Evolutionary conservation across 352 stramenopile genomes (phyloP).

Genomic region (Pythium sukuiense): DNA sequence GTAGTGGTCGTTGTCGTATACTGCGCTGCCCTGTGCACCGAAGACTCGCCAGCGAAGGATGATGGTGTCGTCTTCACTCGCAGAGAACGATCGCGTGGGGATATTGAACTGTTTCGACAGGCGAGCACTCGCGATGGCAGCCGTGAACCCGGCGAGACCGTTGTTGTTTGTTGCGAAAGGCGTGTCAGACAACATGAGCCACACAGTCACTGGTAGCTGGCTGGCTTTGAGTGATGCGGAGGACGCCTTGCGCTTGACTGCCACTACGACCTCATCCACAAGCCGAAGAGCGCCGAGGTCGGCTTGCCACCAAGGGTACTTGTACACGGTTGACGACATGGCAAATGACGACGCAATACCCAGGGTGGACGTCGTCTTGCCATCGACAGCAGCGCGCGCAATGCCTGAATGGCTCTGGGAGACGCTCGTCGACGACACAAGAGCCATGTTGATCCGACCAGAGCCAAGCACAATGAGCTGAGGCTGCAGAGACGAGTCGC

Average conservation of each 20-base stretch:
- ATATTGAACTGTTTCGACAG: slow-evolving; percentile 42
- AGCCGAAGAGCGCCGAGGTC: slow-evolving; percentile 34
- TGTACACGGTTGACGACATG: slow-evolving; percentile 43
- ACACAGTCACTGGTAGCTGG: slow-evolving; percentile 41
- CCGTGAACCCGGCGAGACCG: slow-evolving; percentile 34
- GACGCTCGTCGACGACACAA: slow-evolving; percentile 32
- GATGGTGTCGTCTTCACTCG: slow-evolving; percentile 42
- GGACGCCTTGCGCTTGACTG: slow-evolving; percentile 43
- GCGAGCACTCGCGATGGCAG: slow-evolving; percentile 24
- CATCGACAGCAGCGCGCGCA: slow-evolving; percentile 53
- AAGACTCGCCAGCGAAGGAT: slow-evolving; percentile 60
- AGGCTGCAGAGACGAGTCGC: slow-evolving; percentile 32
- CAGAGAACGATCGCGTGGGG: slow-evolving; percentile 41
- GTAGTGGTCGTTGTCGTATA: slow-evolving; percentile 42
- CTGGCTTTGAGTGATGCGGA: slow-evolving; percentile 28
- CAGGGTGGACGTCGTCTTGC: slow-evolving; percentile 33
- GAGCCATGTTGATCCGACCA: slow-evolving; percentile 52
- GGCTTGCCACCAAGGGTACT: slow-evolving; percentile 67
- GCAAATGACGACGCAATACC: slow-evolving; percentile 47
- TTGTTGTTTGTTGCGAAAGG: slow-evolving; percentile 39
- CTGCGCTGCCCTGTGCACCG: slow-evolving; percentile 34
- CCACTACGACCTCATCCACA: slow-evolving; percentile 58
- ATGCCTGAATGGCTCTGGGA: slow-evolving; percentile 53
- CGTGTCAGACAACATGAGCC: slow-evolving; percentile 47
- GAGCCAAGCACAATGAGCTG: slow-evolving; percentile 49